phyloP scores from a whole-genome alignment of 306 rosid species.

The Luffa aegyptiaca region DNA sequence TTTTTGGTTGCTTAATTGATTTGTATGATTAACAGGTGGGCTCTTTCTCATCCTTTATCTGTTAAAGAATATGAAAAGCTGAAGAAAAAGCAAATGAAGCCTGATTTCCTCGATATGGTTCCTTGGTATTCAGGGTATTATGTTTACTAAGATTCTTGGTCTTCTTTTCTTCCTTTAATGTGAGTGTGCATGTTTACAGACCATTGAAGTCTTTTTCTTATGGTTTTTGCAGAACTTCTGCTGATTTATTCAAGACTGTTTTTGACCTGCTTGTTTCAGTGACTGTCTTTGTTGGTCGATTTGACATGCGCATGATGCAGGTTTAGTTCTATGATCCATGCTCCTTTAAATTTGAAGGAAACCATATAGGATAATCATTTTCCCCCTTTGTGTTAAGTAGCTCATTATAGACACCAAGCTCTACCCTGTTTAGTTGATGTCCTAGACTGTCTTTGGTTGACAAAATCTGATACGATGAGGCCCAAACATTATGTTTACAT shows the following conservation, averaged over 20 bases:
- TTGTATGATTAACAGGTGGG: constrained; percentile 64
- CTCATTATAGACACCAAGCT: neutral
- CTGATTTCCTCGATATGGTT: constrained; percentile 93
- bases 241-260: constrained; percentile 97
- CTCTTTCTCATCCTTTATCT: constrained; percentile 83
- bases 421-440: neutral
- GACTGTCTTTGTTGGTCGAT: constrained; percentile 96
- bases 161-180: constrained; percentile 4
- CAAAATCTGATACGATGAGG: neutral
- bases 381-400: neutral
- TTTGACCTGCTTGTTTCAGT: constrained; percentile 94
- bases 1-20: constrained; percentile 3
- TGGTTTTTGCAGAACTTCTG: constrained; percentile 75
- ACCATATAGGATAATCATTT: neutral
- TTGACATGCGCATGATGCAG: constrained; percentile 99
- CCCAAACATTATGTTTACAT: neutral
- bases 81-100: constrained; percentile 89
- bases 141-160: constrained; percentile 1
- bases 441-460: neutral
- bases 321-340: constrained; percentile 25
- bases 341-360: neutral
- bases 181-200: neutral
- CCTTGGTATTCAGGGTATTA: constrained; percentile 98
- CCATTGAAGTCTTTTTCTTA: constrained; percentile 18
- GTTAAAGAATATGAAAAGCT: constrained; percentile 66